These are phyloP conservation scores for Morella rubra DNA, from an alignment of 306 rosid species.

Conservation along the genomic window DNA sequence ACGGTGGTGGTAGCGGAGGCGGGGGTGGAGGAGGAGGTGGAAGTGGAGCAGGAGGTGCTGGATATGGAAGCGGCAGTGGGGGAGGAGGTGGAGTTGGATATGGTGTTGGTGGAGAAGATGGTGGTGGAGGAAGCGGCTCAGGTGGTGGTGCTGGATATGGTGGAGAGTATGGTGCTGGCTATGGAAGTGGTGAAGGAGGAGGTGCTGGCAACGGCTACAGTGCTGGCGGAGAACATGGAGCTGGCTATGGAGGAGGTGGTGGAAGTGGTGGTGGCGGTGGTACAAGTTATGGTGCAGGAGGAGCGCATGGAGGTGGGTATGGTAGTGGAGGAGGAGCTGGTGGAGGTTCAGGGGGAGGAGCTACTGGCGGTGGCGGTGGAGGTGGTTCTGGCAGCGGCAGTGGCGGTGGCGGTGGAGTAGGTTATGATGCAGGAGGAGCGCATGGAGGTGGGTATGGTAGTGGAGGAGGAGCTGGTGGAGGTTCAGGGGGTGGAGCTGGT, in stretches of 20 bases:
- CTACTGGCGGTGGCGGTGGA: no score
- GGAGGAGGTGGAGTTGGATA: constrained; percentile 28
- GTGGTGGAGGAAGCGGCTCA: constrained; percentile 27
- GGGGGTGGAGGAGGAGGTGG: constrained; percentile 37
- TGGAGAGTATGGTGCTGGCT: no score
- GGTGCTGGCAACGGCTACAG: constrained; percentile 33
- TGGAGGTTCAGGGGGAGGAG: no score
- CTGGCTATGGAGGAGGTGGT: constrained; percentile 41
- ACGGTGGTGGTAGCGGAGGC: constrained; percentile 32
- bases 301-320: no score
- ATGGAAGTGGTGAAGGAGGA: constrained; percentile 35
- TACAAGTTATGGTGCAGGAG: constrained; percentile 32
- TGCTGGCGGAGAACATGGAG: constrained; percentile 43
- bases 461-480: no score
- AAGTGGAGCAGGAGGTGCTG: constrained; percentile 33
- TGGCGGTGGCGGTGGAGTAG: no score
- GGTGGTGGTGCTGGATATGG: constrained; percentile 34
- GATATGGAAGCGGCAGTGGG: constrained; percentile 37
- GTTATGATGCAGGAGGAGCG: no score
- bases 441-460: no score
- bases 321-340: no score
- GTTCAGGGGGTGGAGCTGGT: no score
- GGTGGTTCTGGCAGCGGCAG: no score
- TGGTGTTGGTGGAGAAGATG: background rate
- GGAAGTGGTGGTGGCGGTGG: constrained; percentile 28